phyloP scores from a whole-genome alignment of 2,329 filamentous ascomycete species.

The Achaetomium macrosporum region DNA sequence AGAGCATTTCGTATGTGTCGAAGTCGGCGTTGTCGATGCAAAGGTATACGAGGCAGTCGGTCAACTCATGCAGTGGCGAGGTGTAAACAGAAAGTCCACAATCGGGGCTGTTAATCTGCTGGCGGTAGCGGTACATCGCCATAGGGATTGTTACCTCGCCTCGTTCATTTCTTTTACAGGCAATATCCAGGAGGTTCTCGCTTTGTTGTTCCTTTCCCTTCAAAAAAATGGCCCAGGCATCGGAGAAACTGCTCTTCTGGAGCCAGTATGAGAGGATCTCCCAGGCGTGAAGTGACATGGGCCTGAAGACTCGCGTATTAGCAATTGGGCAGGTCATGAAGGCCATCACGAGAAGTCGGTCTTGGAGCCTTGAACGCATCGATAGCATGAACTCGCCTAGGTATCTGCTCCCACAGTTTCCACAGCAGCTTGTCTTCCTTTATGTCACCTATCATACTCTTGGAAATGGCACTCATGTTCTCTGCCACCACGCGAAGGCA shows the following conservation, averaged over 20 bases:
- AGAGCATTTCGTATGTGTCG: conserved; percentile 10
- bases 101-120: background rate
- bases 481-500: conserved; percentile 12
- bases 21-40: conserved; percentile 35
- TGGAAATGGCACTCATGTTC: background rate
- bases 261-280: background rate
- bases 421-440: background rate
- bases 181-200: background rate
- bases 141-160: background rate
- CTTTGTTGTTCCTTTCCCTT: background rate
- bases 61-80: background rate
- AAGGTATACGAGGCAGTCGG: conserved; percentile 36
- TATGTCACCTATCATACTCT: background rate
- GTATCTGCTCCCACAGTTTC: conserved; percentile 3
- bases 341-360: no score
- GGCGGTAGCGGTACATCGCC: conserved; percentile 2
- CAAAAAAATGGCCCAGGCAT: no score
- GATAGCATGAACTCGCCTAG: background rate
- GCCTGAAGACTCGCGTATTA: background rate
- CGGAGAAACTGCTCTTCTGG: background rate
- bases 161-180: background rate
- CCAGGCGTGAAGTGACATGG: conserved; percentile 11
- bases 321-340: background rate
- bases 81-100: conserved; percentile 6
- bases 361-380: no score